Evolutionary conservation across 441 rosid genomes (phyloP), one percentile per base, ranked within the genome.

Genomic region (Pelargonium citronellum): DNA sequence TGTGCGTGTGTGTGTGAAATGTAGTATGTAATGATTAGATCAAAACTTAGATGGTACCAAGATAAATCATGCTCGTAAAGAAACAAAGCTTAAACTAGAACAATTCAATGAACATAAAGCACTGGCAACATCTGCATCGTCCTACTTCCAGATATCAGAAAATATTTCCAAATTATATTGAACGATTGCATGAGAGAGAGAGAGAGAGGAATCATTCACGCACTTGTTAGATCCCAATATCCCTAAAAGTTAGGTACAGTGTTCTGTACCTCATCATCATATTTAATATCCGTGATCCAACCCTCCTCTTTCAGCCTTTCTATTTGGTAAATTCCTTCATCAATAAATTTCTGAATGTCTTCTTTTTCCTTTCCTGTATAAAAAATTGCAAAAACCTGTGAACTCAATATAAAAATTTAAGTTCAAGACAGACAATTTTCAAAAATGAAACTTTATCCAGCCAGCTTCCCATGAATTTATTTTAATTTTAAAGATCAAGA

Each of bases 291-390:
- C 46, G 92, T 91, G 80, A 94, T 88, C 79, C 88, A 84, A 68
- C 98, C 96, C 75, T 87, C 95, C 80, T 91, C 93, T 82, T 90
- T 94, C 64, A 94, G 83, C 84, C 84, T 87, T 74, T 91, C 96
- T 66, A 90, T 85, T 74, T 94, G 79, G 80, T 84, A 94, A 70
- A 90, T 87, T 73, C 98, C 98, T 77, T 86, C 92, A 79, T 89
- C 87, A 61, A 94, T 84, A 82, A 94, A 94, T 68, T 78, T 85
- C 84, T 88, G 91, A 71, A 94, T 71, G 69, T 89, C 96, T 78
- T 91, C 95, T 81, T 82, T 83, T 69, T 77, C 83, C 80, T 84
- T 94, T 66, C 98, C 98, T 94, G 85, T 67, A 80, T 64, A 30
- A 30, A 30, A 30, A 73, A 77, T 81, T 72, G 55, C 73, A 81